Percentiles rank a stretch among this genome's conserved stretches.
Conservation (phyloP, 73 alveolate species). For the Durusdinium trenchii region DNA sequence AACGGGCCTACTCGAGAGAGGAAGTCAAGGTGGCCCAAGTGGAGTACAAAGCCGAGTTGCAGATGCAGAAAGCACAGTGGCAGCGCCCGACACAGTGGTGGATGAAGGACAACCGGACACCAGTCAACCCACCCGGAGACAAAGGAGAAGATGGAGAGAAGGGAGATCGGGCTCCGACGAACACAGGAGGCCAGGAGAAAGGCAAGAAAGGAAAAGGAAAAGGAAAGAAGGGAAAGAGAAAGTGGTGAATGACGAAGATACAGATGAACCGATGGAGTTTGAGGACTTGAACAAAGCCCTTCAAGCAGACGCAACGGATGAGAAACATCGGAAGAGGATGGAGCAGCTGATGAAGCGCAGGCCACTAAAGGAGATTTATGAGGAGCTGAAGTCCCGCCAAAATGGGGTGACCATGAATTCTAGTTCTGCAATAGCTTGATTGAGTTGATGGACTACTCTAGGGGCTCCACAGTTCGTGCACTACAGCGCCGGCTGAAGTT, state of each 20-base stretch:
- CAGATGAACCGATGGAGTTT: background rate
- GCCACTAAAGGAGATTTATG: background rate
- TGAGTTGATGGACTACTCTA: background rate
- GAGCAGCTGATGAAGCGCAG: background rate
- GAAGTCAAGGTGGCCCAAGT: slow-evolving; percentile 31
- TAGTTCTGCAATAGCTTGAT: background rate
- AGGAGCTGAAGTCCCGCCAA: background rate
- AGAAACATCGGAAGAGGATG: background rate
- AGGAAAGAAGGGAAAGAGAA: background rate
- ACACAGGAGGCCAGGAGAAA: slow-evolving; percentile 2
- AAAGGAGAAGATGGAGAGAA: background rate
- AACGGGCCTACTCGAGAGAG: background rate
- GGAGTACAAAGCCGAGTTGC: background rate
- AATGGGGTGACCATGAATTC: background rate
- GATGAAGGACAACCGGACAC: background rate
- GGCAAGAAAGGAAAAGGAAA: slow-evolving; percentile 15
- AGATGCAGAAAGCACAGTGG: background rate
- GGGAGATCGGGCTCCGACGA: background rate
- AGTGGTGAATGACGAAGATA: background rate
- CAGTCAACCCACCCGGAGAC: background rate
- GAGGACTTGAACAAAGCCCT: background rate
- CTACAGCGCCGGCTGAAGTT: too few relatives aligned
- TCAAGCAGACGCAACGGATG: background rate
- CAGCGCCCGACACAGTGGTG: background rate
- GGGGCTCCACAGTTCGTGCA: too few relatives aligned